phyloP scores from a whole-genome alignment of 768 basidiomycete species.

The Arthromyces matolae region DNA sequence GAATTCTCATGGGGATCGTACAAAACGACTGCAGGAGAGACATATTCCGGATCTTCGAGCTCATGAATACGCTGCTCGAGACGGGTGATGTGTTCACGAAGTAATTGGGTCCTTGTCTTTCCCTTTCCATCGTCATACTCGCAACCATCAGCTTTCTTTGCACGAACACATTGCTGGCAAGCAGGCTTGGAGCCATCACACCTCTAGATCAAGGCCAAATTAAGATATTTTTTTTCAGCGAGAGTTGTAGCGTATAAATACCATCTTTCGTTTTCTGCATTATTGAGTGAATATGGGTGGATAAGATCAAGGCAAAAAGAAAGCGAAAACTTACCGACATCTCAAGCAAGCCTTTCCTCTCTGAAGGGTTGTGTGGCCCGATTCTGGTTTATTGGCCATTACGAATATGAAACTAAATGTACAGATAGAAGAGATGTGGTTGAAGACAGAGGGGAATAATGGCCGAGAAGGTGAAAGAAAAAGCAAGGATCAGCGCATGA shows the following conservation, averaged over 20 bases:
- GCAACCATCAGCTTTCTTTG: slow-evolving; percentile 72
- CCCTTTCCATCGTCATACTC: slow-evolving; percentile 85
- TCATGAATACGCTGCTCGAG: slow-evolving; percentile 71
- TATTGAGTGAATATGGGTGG: slow-evolving; percentile 14
- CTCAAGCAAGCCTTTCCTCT: slow-evolving; percentile 69
- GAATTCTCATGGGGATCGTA: slow-evolving; percentile 61
- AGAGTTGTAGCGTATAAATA: slow-evolving; percentile 20
- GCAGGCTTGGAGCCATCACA: slow-evolving; percentile 77
- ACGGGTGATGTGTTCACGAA: slow-evolving; percentile 72
- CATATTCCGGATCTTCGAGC: slow-evolving; percentile 71
- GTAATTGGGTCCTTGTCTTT: slow-evolving; percentile 75
- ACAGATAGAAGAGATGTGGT: slow-evolving; percentile 21
- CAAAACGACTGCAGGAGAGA: slow-evolving; percentile 64
- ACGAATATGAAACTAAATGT: slow-evolving; percentile 33
- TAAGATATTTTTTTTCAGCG: not conserved
- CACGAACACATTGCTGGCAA: slow-evolving; percentile 74
- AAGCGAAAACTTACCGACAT: slow-evolving; percentile 55
- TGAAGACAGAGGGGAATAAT: slow-evolving; percentile 27
- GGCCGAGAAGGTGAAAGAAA: slow-evolving; percentile 24
- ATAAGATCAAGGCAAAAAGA: slow-evolving; percentile 5
- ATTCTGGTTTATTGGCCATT: slow-evolving; percentile 51
- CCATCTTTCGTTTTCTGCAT: slow-evolving; percentile 69
- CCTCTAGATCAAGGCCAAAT: slow-evolving; percentile 40
- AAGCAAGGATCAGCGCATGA: slow-evolving; percentile 24
- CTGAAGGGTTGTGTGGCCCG: slow-evolving; percentile 47